Evolutionary conservation across 2,329 filamentous ascomycete species (phyloP).

Genomic region (Phoma sp.): DNA sequence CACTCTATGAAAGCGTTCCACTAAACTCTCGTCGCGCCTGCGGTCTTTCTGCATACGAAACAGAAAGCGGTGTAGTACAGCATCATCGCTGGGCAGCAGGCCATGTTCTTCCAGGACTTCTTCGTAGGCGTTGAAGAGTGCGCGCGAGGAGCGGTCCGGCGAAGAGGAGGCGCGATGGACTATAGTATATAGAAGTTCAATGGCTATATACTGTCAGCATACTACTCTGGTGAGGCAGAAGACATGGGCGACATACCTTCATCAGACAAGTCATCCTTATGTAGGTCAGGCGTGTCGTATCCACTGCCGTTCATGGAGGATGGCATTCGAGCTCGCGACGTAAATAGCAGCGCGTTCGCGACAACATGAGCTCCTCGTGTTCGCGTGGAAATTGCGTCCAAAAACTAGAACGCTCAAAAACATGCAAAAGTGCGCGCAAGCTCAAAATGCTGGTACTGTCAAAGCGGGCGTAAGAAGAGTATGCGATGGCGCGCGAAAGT

Average conservation of each 20-base stretch:
- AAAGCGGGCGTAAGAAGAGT: neutral
- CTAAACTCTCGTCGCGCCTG: constrained; percentile 53
- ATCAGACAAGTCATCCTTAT: constrained; percentile 40
- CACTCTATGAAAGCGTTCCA: constrained; percentile 72
- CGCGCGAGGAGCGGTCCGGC: constrained; percentile 63
- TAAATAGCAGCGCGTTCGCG: constrained; percentile 47
- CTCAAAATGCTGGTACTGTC: neutral
- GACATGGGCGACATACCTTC: constrained; percentile 40
- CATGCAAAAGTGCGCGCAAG: neutral
- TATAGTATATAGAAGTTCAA: constrained; percentile 78
- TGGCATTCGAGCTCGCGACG: constrained; percentile 51
- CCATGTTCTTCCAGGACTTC: constrained; percentile 73
- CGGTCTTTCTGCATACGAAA: constrained; percentile 66
- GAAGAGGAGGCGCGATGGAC: constrained; percentile 73
- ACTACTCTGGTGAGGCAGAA: neutral
- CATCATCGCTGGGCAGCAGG: constrained; percentile 74
- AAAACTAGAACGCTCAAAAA: constrained; percentile 9
- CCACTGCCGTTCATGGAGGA: constrained; percentile 45
- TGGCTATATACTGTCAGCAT: constrained; percentile 61
- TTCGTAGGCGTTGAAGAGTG: constrained; percentile 83
- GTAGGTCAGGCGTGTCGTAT: constrained; percentile 49
- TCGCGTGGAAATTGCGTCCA: neutral
- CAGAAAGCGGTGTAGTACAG: constrained; percentile 76
- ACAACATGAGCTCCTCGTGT: constrained; percentile 44
- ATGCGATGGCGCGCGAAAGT: constrained; percentile 1